Evolutionary conservation across 139 green algal genomes (phyloP).

Genomic region (Yamagishiella unicocca): DNA sequence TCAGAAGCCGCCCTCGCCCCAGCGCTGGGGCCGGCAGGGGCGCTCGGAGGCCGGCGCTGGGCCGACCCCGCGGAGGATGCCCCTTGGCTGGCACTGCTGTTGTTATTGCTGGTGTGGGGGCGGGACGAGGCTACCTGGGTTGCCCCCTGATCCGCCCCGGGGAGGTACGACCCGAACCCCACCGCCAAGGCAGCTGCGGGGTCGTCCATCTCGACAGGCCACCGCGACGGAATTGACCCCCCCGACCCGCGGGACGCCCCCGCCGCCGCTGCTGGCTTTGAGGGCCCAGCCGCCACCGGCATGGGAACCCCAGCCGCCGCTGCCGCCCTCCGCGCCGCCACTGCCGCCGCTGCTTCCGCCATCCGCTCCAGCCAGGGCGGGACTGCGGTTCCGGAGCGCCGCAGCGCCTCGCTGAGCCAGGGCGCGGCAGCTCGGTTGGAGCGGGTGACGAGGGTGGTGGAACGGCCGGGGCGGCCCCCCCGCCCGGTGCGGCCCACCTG

Average conservation of each 20-base stretch:
- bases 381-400: conserved; percentile 67
- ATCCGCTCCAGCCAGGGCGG: conserved; percentile 51
- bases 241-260: background rate
- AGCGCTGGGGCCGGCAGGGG: no score
- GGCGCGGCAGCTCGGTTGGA: conserved; percentile 63
- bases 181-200: background rate
- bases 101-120: no score
- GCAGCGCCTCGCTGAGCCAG: conserved; percentile 70
- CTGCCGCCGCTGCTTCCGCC: background rate
- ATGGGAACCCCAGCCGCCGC: background rate
- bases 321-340: background rate
- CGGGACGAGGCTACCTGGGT: no score
- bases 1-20: no score
- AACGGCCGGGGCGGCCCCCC: conserved; percentile 73
- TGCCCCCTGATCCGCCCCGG: no score
- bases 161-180: background rate
- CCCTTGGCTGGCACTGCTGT: no score
- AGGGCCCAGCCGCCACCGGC: no score
- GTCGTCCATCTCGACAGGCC: background rate
- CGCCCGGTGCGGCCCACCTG: conserved; percentile 84
- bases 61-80: no score
- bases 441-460: conserved; percentile 81
- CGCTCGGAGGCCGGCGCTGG: no score
- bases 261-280: background rate
- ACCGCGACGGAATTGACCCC: background rate